Evolutionary conservation across 2,329 filamentous ascomycete genomes (phyloP), one percentile per base, ranked within the genome.

Genomic region (Fusarium metavorans): DNA sequence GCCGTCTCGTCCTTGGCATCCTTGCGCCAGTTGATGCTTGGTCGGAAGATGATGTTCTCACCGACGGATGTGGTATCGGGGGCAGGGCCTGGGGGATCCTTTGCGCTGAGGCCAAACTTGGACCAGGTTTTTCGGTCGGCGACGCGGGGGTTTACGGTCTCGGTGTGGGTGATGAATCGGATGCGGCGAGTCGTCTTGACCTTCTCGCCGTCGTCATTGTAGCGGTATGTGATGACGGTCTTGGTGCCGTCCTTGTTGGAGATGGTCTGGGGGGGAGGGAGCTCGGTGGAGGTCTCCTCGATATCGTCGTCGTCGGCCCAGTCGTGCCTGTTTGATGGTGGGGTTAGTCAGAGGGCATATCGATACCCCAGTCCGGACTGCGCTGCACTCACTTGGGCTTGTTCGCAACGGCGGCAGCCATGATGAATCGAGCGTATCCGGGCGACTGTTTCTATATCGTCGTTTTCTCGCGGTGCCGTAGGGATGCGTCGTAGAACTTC

Each of bases 191-290:
- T 98, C 74, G 95, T 97, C 90, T 98, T 98, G 82, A 98, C 94
- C 85, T 97, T 97, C 85, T 97, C 95, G 85, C 94, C 94, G 74
- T 96, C 91, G 78, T 99, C 97, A 87, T 98, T 96, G 87, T 95
- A 92, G 80, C 92, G 91, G 88, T 94, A 97, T 74, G 94, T 94
- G 81, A 98, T 92, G 79, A 97, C 93, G 56, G 97, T 99, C 87
- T 98, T 98, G 80, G 95, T 98, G 83, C 97, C 97, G 85, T 99
- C 97, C 87, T 98, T 98, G 91, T 99, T 98, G 83, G 93, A 93
- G 83, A 95, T 96, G 79, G 96, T 94, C 87, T 97, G 93, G 78
- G 94, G 92, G 78, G 94, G 90, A 71, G 97, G 97, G 79, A 99
- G 93, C 67, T 91, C 89, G 76, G 85, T 84, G 78, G 84, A 81